Evolutionary conservation across 148 eudicot species (phyloP), one percentile per base, ranked within the genome.

Genomic region (Nepenthes mirabilis): DNA sequence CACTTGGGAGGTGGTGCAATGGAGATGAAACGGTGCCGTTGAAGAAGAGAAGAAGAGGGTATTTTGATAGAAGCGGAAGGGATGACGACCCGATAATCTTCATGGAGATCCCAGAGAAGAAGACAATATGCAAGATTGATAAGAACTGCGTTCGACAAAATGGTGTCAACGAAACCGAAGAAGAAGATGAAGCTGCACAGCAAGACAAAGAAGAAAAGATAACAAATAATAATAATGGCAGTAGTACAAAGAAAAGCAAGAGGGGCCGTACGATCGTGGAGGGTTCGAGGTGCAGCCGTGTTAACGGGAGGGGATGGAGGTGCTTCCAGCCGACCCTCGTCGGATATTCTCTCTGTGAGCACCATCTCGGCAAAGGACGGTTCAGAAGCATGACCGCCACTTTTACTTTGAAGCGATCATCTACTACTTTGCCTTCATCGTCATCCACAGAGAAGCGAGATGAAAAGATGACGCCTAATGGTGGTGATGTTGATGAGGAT

Each of bases 281-380:
- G 60, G 97, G 97, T 2, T 86, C 97, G 1, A 66, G 97, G 60
- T 89, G 97, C 69, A 89, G 97, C 51, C 82, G 97, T 2, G 88
- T 83, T 1, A 89, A 89, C 14, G 97, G 97, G 37, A 70, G 97
- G 49, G 94, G 97, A 43, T 89, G 97, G 97, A 73, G 97, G 65
- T 89, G 97, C 67, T 68, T 87, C 67, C 97, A 86, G 51, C 84
- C 76, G 1, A 89, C 97, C 32, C 82, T 89, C 6, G 97, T 86
- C 3, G 97, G 97, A 0, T 89, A 89, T 59, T 83, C 97, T 2
- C 78, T 89, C 52, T 89, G 94, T 36, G 94, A 89, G 65, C 94
- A 89, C 63, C 97, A 86, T 66, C 68, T 89, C 49, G 86, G 97
- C 0, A 86, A 86, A 59, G 94, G 97, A 52, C 75, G 97, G 59